These are phyloP conservation scores for Truncatella angustata DNA, from an alignment of 2,329 filamentous ascomycete genomes.

Conservation along the genomic window DNA sequence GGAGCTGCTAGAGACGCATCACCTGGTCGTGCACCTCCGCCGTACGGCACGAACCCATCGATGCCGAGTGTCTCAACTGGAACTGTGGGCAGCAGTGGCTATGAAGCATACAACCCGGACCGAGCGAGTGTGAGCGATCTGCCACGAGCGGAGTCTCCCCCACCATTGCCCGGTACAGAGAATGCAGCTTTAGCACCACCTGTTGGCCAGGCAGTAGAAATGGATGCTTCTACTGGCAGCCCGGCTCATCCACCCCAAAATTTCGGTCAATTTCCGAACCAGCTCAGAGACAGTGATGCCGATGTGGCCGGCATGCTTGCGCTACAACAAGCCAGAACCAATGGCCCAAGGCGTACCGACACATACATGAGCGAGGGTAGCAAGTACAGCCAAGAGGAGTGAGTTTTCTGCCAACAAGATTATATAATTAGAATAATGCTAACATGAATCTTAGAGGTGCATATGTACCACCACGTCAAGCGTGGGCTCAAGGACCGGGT, in stretches of 20 bases:
- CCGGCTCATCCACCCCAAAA: slow-evolving; percentile 41
- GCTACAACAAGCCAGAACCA: slow-evolving; percentile 56
- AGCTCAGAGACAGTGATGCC: slow-evolving; percentile 62
- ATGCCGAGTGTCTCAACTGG: slow-evolving; percentile 34
- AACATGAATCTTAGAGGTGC: slow-evolving; percentile 37
- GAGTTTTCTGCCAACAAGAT: slow-evolving; percentile 38
- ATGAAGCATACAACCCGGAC: slow-evolving; percentile 44
- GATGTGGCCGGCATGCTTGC: slow-evolving; percentile 74
- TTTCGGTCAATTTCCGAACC: slow-evolving; percentile 43
- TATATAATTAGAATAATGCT: slow-evolving; percentile 29
- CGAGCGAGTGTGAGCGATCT: slow-evolving; percentile 39
- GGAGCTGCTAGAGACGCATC: slow-evolving; percentile 31
- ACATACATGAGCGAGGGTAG: slow-evolving; percentile 65
- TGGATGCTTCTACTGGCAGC: slow-evolving; percentile 68
- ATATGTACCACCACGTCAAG: slow-evolving; percentile 55
- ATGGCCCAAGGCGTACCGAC: slow-evolving; percentile 39
- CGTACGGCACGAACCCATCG: slow-evolving; percentile 36
- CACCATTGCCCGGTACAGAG: slow-evolving; percentile 52
- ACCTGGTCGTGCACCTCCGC: slow-evolving; percentile 35
- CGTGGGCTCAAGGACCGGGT: slow-evolving; percentile 49
- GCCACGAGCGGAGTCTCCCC: slow-evolving; percentile 62
- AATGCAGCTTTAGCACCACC: slow-evolving; percentile 26
- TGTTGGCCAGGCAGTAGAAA: slow-evolving; percentile 71
- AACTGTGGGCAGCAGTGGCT: slow-evolving; percentile 28
- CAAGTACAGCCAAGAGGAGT: slow-evolving; percentile 73